Base-by-base conservation (phyloP, 176 grass and related monocot species). In the Oryza glaberrima region DNA sequence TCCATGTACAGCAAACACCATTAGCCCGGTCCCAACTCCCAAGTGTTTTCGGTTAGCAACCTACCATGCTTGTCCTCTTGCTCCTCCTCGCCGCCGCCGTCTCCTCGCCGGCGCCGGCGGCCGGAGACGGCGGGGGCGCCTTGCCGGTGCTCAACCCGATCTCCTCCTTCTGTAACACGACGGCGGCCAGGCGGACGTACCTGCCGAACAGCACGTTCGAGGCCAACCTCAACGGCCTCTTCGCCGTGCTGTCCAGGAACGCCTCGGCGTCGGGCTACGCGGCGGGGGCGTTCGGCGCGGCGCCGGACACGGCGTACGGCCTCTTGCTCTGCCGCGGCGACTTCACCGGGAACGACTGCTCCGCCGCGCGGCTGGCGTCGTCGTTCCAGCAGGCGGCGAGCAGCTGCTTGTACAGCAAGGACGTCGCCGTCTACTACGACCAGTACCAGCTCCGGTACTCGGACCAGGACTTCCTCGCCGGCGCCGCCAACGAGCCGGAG, bases 241-340 rank as follows among this genome's bases (percentile, higher is more conserved):
- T 79, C 77, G 4, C 45, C 6, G 23, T 16, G 80, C 81, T 92
- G 56, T 60, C 76, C 11, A 3, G 0, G 46, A 87, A 89, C 77
- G 46, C 84, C 56, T 84, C 73, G 77, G 71, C 36, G 11, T 61
- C 86, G 17, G 80, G 80, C 36, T 88, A 86, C 83, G 84, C 91
- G 4, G 76, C 70, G 7, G 77, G 65, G 35, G 1, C 70, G n/a
- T 76, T 83, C 72, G 79, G 83, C 40, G 60, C 35, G 1, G 79
- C 61, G 11, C 73, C 75, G 0, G 90, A 69, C 70, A 44, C 84
- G 20, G 78, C 63, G 41, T 88, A 90, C 85, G 91, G 82, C 12
- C 46, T 90, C 74, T 82, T 68, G 12, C 86, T 88, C 34, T 93
- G 91, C 79, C 88, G 88, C 35, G 69, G 78, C 10, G 91, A 93